phyloP scores from a whole-genome alignment of 2,329 filamentous ascomycete species.

The Fusarium aywerte region DNA sequence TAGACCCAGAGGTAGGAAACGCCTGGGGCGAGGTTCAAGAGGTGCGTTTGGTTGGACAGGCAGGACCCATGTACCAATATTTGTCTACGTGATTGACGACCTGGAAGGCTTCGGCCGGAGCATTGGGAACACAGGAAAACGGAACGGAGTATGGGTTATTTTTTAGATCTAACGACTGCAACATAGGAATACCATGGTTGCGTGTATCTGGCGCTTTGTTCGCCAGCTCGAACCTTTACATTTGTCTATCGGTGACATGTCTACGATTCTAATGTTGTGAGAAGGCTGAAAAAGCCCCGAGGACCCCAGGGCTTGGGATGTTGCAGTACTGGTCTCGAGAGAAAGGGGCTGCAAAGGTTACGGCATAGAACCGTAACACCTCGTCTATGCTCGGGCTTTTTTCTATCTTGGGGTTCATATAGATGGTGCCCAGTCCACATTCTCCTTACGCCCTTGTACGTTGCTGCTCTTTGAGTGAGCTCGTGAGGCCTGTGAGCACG shows the following conservation, averaged over 20 bases:
- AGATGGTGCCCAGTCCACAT: too few species aligned
- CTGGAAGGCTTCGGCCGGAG: slow-evolving; percentile 21
- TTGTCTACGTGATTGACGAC: slow-evolving; percentile 33
- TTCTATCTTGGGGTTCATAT: not conserved
- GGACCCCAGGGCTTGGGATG: not conserved
- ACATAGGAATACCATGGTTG: slow-evolving; percentile 31
- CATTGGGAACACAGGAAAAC: slow-evolving; percentile 26
- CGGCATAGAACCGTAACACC: not conserved
- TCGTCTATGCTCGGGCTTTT: not conserved
- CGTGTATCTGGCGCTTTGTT: slow-evolving; percentile 7
- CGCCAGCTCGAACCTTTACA: not conserved
- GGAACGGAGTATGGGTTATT: slow-evolving; percentile 29
- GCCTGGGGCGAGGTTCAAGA: slow-evolving; percentile 9
- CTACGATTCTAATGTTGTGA: too few species aligned
- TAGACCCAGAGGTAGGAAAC: slow-evolving; percentile 14
- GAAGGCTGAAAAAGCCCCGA: not conserved
- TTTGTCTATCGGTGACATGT: not conserved
- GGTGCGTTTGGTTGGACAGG: slow-evolving; percentile 20
- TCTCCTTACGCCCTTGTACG: not conserved
- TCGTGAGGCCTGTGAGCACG: too few species aligned
- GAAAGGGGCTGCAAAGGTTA: not conserved
- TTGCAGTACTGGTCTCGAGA: not conserved
- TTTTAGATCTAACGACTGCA: slow-evolving; percentile 11
- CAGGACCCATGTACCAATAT: slow-evolving; percentile 38
- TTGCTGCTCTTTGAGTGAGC: too few species aligned